Evolutionary conservation across 2,329 filamentous ascomycete genomes (phyloP), one percentile per base, ranked within the genome.

Genomic region (Alternaria angustiovoidea): DNA sequence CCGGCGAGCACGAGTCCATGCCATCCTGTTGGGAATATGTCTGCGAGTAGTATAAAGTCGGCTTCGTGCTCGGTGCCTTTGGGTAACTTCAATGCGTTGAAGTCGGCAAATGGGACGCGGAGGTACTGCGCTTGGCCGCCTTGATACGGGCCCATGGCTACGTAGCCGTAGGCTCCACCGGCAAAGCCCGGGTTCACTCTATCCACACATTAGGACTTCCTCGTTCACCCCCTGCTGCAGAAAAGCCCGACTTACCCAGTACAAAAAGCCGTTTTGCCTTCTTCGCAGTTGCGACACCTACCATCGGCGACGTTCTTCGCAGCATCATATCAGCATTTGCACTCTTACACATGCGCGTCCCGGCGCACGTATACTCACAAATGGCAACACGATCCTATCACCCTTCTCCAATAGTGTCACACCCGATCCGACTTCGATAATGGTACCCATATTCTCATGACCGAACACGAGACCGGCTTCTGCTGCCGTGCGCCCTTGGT

Each of bases 71-170:
- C 86, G 16, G 79, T 87, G 0, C 87, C 88, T 7, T 83, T 78
- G 1, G 88, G 88, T 2, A 91, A 77, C 54, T 85, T 85, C 32
- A 91, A 75, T 6, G 85, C 86, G 61, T 90, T 90, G 78, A 89
- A 89, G 69, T 90, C 88, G 1, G 88, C 88, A 58, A 86, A 90
- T 0, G 88, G 88, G 2, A 90, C 85, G 4, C 87, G 82, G 18
- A 90, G 77, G 59, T 87, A 90, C 70, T 90, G 87, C 3, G 88
- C 88, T 70, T 89, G 86, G 14, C 85, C 85, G 57, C 83, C 84
- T 55, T 83, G 81, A 60, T 84, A 84, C 1, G 81, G 81, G 1
- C 87, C 86, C 86, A 87, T 86, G 11, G 84, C 80, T n/a, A 89
- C 87, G 66, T 89, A 87, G 6, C 87, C 85, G 57, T 87, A 88